Evolutionary conservation across 108 stramenopile genomes (phyloP).

Genomic region (Skeletonema costatum): DNA sequence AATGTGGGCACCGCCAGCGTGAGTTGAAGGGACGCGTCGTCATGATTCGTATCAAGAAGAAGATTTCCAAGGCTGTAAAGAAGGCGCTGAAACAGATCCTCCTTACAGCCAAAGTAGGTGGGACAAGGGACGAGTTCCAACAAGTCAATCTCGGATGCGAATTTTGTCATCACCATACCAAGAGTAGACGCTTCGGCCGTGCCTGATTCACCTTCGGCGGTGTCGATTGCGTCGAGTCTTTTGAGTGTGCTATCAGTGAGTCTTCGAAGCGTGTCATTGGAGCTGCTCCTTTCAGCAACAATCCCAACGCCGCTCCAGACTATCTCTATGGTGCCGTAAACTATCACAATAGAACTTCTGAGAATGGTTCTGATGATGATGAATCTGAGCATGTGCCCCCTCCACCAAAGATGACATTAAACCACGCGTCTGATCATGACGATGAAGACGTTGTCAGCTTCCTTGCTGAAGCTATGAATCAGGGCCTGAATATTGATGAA

Average conservation of each 20-base stretch:
- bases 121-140: neutral
- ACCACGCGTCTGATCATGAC: neutral
- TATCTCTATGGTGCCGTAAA: slow-evolving; percentile 31
- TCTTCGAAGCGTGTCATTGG: slow-evolving; percentile 26
- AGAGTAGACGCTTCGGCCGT: neutral
- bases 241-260: slow-evolving; percentile 23
- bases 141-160: neutral
- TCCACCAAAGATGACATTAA: slow-evolving; percentile 7
- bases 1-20: slow-evolving; percentile 7
- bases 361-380: slow-evolving; percentile 12
- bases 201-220: slow-evolving; percentile 29
- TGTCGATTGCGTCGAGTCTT: slow-evolving; percentile 28
- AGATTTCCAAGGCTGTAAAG: slow-evolving; percentile 35
- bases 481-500: neutral
- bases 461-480: slow-evolving; percentile 38
- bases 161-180: neutral
- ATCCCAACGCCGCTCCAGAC: neutral
- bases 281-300: slow-evolving; percentile 15
- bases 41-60: slow-evolving; percentile 32
- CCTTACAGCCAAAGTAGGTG: too few species aligned
- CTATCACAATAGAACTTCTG: slow-evolving; percentile 23
- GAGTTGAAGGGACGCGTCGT: slow-evolving; percentile 38
- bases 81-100: slow-evolving; percentile 12
- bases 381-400: slow-evolving; percentile 15
- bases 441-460: slow-evolving; percentile 40